A percentile compares a stretch with the other conserved stretches of the same genome.
Conservation (phyloP, 345 rosid species). For the Eucalyptus sp. region DNA sequence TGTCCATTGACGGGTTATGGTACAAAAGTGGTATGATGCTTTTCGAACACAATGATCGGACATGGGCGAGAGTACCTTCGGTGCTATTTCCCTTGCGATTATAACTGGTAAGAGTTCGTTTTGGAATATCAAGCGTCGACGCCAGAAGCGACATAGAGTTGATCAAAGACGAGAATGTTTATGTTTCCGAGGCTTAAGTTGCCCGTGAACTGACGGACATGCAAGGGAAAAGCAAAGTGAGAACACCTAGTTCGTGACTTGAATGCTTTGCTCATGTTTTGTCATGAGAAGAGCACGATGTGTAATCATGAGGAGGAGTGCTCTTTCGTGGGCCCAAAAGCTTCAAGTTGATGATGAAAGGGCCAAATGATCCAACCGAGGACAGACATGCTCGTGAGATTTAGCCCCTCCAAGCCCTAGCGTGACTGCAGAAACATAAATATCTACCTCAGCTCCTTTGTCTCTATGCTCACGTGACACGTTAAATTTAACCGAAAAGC, state of each 20-base stretch:
- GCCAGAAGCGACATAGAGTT: not conserved
- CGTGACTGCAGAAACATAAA: not conserved
- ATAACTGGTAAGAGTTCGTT: not conserved
- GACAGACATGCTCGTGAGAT: not conserved
- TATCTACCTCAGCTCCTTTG: not conserved
- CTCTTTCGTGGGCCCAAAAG: not conserved
- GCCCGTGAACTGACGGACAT: not conserved
- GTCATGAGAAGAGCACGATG: too few relatives aligned
- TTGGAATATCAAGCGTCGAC: not conserved
- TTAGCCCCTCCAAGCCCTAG: not conserved
- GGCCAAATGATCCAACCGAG: not conserved
- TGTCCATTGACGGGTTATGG: not conserved
- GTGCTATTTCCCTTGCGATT: not conserved
- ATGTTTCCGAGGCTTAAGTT: not conserved
- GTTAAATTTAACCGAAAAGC: not conserved
- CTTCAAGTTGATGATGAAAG: not conserved
- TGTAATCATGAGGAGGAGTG: not conserved
- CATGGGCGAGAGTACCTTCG: not conserved
- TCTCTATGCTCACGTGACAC: not conserved
- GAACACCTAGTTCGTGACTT: not conserved
- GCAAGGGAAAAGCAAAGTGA: not conserved
- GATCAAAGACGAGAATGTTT: not conserved
- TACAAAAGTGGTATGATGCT: not conserved
- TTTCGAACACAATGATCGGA: not conserved
- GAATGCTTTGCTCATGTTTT: not conserved